phyloP scores from a whole-genome alignment of 768 basidiomycete genomes.

The Mycena kentingensis region DNA sequence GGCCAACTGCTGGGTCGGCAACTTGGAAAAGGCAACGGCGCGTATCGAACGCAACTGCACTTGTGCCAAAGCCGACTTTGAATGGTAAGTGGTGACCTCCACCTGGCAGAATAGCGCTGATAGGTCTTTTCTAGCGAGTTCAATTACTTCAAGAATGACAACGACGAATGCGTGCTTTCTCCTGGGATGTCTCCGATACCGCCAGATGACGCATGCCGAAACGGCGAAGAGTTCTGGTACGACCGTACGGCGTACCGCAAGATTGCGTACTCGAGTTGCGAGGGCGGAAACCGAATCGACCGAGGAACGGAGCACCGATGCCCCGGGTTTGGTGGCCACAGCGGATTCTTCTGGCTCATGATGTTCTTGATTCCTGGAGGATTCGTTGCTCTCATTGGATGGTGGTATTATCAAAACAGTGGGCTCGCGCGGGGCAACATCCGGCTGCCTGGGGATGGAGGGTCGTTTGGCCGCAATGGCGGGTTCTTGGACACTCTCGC shows the following conservation, averaged over 20 bases:
- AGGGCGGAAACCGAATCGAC: slow-evolving; percentile 79
- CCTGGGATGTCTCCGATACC: slow-evolving; percentile 65
- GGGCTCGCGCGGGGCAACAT: slow-evolving; percentile 77
- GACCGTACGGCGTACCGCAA: slow-evolving; percentile 90
- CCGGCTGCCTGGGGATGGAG: slow-evolving; percentile 66
- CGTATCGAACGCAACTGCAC: slow-evolving; percentile 69
- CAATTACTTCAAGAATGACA: slow-evolving; percentile 73
- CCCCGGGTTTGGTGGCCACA: slow-evolving; percentile 75
- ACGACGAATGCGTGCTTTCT: slow-evolving; percentile 77
- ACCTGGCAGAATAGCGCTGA: slow-evolving; percentile 1
- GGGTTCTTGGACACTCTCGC: slow-evolving; percentile 71
- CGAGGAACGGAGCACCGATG: slow-evolving; percentile 74
- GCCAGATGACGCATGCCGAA: slow-evolving; percentile 62
- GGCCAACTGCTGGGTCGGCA: slow-evolving; percentile 82
- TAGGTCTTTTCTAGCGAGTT: slow-evolving; percentile 70
- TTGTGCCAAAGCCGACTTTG: slow-evolving; percentile 80
- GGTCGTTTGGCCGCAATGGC: slow-evolving; percentile 41
- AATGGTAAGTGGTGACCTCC: slow-evolving; percentile 65
- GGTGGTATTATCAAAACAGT: slow-evolving; percentile 79
- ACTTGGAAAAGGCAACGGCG: slow-evolving; percentile 53
- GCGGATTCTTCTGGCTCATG: slow-evolving; percentile 82
- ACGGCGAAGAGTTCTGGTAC: slow-evolving; percentile 83
- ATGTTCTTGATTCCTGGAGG: slow-evolving; percentile 75
- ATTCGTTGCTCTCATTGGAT: slow-evolving; percentile 73
- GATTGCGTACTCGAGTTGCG: slow-evolving; percentile 86